phyloP scores from a whole-genome alignment of 495 filamentous ascomycete genomes.

The Aspergillus diversus region DNA sequence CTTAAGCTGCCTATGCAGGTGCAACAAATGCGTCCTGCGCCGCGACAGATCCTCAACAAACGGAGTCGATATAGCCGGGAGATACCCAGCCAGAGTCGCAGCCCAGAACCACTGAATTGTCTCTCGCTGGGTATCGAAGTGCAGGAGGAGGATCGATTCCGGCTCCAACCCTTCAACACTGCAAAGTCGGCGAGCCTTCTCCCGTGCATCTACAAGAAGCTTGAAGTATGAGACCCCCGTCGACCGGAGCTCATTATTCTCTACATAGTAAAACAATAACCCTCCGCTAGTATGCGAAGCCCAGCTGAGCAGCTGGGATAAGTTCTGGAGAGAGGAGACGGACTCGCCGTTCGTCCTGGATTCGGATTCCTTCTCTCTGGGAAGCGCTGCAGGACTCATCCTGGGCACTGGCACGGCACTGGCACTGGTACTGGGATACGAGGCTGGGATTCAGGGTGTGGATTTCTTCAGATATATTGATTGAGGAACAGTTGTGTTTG shows the following conservation, averaged over 20 bases:
- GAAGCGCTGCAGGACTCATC: background rate
- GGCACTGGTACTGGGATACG: background rate
- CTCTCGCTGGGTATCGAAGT: background rate
- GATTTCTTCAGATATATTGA: too few species aligned
- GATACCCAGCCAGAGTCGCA: conserved; percentile 34
- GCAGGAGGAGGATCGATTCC: background rate
- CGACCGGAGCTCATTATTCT: background rate
- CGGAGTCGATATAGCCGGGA: conserved; percentile 46
- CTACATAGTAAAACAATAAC: background rate
- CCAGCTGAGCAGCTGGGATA: background rate
- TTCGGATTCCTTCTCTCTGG: background rate
- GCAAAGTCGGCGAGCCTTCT: background rate
- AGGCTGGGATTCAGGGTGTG: background rate
- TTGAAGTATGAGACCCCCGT: background rate
- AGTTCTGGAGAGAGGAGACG: background rate
- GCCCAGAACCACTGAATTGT: conserved; percentile 47
- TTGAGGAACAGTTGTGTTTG: too few species aligned
- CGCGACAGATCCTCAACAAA: conserved; percentile 33
- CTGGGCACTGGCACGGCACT: background rate
- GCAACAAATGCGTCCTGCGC: conserved; percentile 27
- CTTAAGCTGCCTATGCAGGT: conserved; percentile 17
- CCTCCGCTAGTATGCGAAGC: background rate
- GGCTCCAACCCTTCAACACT: background rate
- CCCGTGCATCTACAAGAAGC: background rate
- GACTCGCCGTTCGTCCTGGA: background rate